A percentile compares a stretch with the other conserved stretches of the same genome.
Evolutionary conservation across 2,329 filamentous ascomycete species (phyloP).

Genomic region (Phoma sp.): DNA sequence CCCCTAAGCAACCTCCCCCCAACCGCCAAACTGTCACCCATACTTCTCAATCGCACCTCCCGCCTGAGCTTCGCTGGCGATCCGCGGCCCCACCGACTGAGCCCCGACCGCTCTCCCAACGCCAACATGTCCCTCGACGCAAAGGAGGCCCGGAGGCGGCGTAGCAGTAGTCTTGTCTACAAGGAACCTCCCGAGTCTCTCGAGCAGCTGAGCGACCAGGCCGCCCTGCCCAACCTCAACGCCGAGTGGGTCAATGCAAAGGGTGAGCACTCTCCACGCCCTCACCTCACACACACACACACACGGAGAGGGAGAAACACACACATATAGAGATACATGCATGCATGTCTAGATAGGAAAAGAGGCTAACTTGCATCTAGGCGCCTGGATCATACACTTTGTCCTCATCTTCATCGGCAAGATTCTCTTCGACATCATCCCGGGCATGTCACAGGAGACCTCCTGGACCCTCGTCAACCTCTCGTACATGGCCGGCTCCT

Average conservation of each 20-base stretch:
- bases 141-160: constrained; percentile 78
- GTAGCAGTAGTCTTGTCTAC: constrained; percentile 98
- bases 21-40: constrained; percentile 96
- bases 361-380: constrained; percentile 55
- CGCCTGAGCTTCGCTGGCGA: constrained; percentile 83
- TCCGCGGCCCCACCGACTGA: constrained; percentile 59
- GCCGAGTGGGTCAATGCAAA: constrained; percentile 99
- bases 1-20: constrained; percentile 50
- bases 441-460: constrained; percentile 94
- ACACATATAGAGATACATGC: no score
- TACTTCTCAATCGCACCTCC: constrained; percentile 82
- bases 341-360: no score
- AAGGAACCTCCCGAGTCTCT: constrained; percentile 95
- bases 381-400: constrained; percentile 97
- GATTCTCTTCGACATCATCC: constrained; percentile 96
- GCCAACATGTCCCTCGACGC: constrained; percentile 46
- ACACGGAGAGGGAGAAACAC: no score
- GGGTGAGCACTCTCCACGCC: constrained; percentile 66
- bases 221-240: constrained; percentile 91
- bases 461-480: constrained; percentile 99
- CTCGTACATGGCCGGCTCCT: constrained; percentile 98
- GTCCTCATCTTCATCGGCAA: constrained; percentile 91
- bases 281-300: no score
- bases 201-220: constrained; percentile 97
- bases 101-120: constrained; percentile 32